Conservation (phyloP, 768 basidiomycete genomes). For the Panus rudis region DNA sequence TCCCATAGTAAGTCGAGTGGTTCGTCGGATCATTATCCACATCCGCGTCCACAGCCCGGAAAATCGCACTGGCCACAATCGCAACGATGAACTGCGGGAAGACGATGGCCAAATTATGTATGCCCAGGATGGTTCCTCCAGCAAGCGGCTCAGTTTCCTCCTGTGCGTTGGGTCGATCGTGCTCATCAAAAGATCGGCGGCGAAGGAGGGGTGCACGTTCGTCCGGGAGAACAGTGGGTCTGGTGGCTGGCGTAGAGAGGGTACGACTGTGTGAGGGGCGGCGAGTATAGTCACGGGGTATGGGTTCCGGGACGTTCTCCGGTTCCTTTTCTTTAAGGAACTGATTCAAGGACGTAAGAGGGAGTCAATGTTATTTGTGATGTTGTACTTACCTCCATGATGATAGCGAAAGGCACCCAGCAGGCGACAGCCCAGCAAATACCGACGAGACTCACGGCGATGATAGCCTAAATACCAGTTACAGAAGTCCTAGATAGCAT, state of each 20-base stretch:
- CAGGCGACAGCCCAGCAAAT: conserved; percentile 98
- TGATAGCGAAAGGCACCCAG: conserved; percentile 95
- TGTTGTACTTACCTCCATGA: conserved; percentile 73
- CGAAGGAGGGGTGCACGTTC: conserved; percentile 58
- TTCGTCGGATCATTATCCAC: conserved; percentile 36
- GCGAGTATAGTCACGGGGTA: conserved; percentile 15
- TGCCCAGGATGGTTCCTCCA: conserved; percentile 89
- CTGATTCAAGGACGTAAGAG: conserved; percentile 6
- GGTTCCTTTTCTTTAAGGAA: conserved; percentile 24
- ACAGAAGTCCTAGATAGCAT: not conserved
- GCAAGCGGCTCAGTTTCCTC: conserved; percentile 45
- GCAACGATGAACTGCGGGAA: conserved; percentile 92
- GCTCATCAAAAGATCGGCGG: conserved; percentile 50
- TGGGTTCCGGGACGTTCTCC: conserved; percentile 11
- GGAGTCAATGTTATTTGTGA: conserved; percentile 2
- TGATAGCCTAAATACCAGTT: conserved; percentile 44
- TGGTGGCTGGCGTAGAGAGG: conserved; percentile 39
- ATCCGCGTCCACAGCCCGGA: conserved; percentile 67
- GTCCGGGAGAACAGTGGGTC: conserved; percentile 25
- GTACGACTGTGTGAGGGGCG: conserved; percentile 49
- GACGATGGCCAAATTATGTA: conserved; percentile 93
- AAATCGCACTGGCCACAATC: conserved; percentile 79
- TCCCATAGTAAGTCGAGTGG: conserved; percentile 61
- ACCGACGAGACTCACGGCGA: conserved; percentile 78
- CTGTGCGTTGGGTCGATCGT: conserved; percentile 28